Evolutionary conservation across 257 asterid genomes (phyloP), one percentile per base, ranked within the genome.

Genomic region (Verbascum thapsus): DNA sequence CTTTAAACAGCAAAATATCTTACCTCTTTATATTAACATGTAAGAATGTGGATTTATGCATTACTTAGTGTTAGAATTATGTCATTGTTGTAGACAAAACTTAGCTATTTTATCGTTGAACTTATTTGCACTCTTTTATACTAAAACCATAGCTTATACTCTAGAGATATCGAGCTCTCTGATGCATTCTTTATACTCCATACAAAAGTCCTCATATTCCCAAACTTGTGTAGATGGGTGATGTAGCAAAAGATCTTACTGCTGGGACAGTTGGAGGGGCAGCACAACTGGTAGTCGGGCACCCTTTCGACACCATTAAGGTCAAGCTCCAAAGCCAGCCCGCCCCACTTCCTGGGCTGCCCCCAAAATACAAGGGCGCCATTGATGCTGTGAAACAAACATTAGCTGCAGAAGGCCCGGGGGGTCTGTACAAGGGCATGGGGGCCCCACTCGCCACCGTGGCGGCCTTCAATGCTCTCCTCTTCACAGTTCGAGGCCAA

Each of bases 251-350:
- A 75, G 95, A 86, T 66, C 74, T 86, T 42, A 61, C 79, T 22
- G 83, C 95, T 22, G 95, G 95, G 18, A 81, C 95, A 3, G 84
- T 88, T 39, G 98, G 96, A 67, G 98, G 98, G 74, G 96, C 90
- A 22, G 88, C 96, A 11, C 96, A 88, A 50, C 67, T 91, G 85
- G 57, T 91, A 74, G 71, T 68, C 13, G 98, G 98, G 26, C 98
- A 91, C 84, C 96, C 98, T 54, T 91, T 91, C 18, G 98, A 91
- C 74, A 91, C 98, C 67, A 91, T 92, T 23, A 91, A 91, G 73
- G 98, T 91, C 55, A 91, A 88, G 84, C 96, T 91, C 79, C 99
- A 92, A 74, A 92, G 99, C 70, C 97, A 87, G 64, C 99, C 96
- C 11, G 61, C 82, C 56, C 97, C 96, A n/a, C 77, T 80, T 66